Conservation (phyloP, 176 grass and related monocot species). For the Poa pratensis region DNA sequence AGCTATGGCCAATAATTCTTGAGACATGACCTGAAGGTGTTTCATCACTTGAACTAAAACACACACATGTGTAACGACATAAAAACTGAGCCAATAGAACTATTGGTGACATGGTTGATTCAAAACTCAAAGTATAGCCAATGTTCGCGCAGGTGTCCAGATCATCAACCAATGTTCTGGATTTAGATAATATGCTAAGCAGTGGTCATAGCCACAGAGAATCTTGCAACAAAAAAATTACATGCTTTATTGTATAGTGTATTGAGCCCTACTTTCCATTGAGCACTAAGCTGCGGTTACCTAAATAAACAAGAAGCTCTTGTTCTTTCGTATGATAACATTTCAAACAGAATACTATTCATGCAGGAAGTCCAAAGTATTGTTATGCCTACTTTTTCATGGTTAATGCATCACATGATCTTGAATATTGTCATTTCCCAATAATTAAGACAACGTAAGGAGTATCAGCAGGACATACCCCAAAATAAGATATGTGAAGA, state of each 20-base stretch:
- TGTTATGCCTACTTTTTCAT: not conserved
- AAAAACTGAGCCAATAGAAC: conserved; percentile 1
- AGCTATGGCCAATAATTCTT: not conserved
- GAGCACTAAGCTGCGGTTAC: not conserved
- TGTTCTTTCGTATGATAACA: conserved; percentile 16
- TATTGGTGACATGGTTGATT: conserved; percentile 18
- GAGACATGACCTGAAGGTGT: conserved; percentile 16
- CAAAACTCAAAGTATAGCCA: conserved; percentile 29
- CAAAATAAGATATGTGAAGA: conserved; percentile 94
- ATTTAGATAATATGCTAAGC: conserved; percentile 6
- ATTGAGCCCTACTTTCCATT: not conserved
- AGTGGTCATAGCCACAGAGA: not conserved
- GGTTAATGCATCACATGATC: conserved; percentile 9
- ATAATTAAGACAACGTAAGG: conserved; percentile 21
- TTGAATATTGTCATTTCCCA: not conserved
- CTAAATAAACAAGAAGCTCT: conserved; percentile 12
- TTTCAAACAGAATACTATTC: not conserved
- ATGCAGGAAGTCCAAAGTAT: conserved; percentile 34
- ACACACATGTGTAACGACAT: not conserved
- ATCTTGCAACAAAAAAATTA: not conserved
- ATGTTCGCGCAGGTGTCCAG: not conserved
- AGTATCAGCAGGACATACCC: conserved; percentile 56
- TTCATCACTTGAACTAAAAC: conserved; percentile 1
- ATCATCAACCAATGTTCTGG: conserved; percentile 21
- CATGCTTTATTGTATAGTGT: not conserved